Base-by-base conservation (phyloP, 495 filamentous ascomycete genomes). In the Penicillium antarcticum region DNA sequence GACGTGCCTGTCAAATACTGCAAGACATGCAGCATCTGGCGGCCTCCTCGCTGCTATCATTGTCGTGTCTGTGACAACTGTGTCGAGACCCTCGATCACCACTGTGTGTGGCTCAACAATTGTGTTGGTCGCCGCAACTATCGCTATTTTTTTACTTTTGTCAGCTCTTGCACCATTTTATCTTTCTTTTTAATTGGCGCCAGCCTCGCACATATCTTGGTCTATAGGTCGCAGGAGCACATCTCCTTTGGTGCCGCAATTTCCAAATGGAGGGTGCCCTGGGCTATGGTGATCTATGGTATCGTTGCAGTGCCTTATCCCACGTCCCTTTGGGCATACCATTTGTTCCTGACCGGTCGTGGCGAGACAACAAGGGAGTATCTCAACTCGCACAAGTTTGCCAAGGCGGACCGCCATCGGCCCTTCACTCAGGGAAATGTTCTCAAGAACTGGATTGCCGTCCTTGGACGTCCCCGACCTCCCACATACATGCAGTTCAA, bases 21-120 rank as follows among this genome's bases (percentile, higher is more conserved):
- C 77, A 95, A 91, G 66, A 92, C 90, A 9, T 98, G 94, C 72
- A 87, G 87, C 58, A 89, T 97, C 53, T 98, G 94, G 94, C 88
- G 94, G 2, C 94, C 94, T 33, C 91, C 92, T 36, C 86, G 94
- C 23, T 91, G 88, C 57, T 95, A 97, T 62, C 94, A 98, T 67
- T 98, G 94, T 70, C 89, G 95, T 47, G 76, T 96, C 26, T 98
- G 94, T 65, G 92, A 98, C 70, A 95, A 92, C 63, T 98, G 94
- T 65, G 82, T 98, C 39, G 94, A 98, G 66, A 97, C 92, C 0
- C 91, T 97, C 57, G 94, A 98, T 62, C 94, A 98, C 61, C 94
- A 98, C 73, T 98, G 94, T 60, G 91, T 97, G 17, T 98, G 95
- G 95, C 83, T 98, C 43, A 98, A 98, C 71, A 98, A 97, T 67